Evolutionary conservation across 495 filamentous ascomycete genomes (phyloP).

Genomic region (Daldinia vernicosa): DNA sequence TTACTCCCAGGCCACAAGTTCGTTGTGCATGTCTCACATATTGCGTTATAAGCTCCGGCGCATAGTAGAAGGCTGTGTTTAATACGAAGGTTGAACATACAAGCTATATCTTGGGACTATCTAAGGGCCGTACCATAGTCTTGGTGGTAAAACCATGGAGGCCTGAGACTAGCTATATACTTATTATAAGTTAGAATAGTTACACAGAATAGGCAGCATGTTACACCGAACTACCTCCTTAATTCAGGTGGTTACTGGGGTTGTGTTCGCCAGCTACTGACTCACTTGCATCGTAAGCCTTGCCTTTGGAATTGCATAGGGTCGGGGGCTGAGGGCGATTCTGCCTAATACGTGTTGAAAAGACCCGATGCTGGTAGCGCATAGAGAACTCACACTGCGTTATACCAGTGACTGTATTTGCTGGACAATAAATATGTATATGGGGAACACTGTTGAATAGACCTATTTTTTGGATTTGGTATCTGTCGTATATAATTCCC

Average conservation of each 20-base stretch:
- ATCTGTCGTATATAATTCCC: background rate
- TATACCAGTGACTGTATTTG: background rate
- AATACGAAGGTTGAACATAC: background rate
- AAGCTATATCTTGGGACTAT: background rate
- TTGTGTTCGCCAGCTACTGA: too few relatives aligned
- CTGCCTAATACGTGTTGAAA: background rate
- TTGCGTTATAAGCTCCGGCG: background rate
- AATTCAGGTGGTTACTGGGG: too few relatives aligned
- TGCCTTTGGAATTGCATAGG: background rate
- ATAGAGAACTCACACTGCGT: background rate
- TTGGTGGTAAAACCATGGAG: background rate
- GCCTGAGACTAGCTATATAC: background rate
- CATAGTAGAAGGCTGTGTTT: background rate
- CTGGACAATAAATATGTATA: background rate
- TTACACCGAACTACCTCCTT: too few relatives aligned
- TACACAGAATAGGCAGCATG: background rate
- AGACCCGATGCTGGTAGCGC: background rate
- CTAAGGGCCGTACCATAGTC: background rate
- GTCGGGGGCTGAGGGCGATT: background rate
- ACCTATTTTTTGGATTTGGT: constrained; percentile 4
- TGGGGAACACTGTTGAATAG: background rate
- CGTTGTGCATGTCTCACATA: background rate
- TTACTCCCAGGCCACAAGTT: background rate
- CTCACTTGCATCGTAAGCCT: background rate
- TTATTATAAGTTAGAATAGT: background rate